A percentile compares a stretch with the other conserved stretches of the same genome.
These are phyloP conservation scores for Chenopodium album DNA, from an alignment of 148 eudicot genomes.

Conservation along the genomic window DNA sequence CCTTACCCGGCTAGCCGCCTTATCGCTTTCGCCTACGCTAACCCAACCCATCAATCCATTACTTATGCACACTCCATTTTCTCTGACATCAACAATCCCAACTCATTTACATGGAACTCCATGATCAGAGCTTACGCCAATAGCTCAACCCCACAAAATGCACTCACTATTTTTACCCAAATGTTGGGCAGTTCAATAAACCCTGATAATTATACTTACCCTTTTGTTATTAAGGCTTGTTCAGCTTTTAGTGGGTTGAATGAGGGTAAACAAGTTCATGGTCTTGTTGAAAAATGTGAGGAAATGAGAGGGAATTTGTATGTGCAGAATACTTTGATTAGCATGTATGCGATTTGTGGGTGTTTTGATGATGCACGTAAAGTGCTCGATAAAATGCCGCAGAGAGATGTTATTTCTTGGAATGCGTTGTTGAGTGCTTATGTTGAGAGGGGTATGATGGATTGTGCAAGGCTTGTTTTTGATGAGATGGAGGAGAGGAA, in stretches of 20 bases:
- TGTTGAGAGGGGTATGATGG: conserved; percentile 37
- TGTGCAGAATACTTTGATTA: conserved; percentile 39
- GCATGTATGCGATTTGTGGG: conserved; percentile 42
- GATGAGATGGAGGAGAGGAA: conserved; percentile 40
- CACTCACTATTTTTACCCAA: conserved; percentile 19
- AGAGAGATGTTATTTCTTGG: conserved; percentile 42
- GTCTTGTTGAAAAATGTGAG: conserved; percentile 16
- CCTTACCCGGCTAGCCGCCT: conserved; percentile 37
- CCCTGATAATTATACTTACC: conserved; percentile 39
- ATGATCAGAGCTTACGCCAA: conserved; percentile 41
- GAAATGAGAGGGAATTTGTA: conserved; percentile 28
- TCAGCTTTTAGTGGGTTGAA: conserved; percentile 18
- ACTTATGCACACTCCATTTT: conserved; percentile 37
- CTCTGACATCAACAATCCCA: conserved; percentile 25
- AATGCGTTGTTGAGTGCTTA: conserved; percentile 38
- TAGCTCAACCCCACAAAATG: conserved; percentile 28
- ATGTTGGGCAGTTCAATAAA: conserved; percentile 22
- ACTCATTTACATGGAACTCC: conserved; percentile 37
- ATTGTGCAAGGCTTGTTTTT: conserved; percentile 26
- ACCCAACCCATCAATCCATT: conserved; percentile 12
- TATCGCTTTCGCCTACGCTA: conserved; percentile 24
- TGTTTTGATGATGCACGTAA: conserved; percentile 31
- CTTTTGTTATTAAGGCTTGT: conserved; percentile 41
- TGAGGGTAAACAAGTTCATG: conserved; percentile 32
- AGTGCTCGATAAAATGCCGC: conserved; percentile 35